Conservation (phyloP, 2,329 filamentous ascomycete species). For the Boeremia exigua region DNA sequence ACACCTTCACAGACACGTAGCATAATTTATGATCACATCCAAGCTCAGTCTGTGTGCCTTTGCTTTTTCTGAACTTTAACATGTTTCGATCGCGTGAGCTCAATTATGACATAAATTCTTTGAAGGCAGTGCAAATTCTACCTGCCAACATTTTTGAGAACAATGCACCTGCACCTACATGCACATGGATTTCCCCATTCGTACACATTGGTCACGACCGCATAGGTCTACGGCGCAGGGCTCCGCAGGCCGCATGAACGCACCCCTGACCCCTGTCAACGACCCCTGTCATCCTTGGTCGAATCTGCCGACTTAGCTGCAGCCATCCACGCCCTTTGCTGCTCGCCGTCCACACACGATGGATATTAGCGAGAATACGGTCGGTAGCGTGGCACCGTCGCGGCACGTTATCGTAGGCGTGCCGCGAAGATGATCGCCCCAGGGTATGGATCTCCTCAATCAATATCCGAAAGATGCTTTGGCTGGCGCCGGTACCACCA, state of each 20-base stretch:
- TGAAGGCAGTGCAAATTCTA: too few species aligned
- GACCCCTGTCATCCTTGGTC: conserved; percentile 2
- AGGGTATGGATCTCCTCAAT: conserved; percentile 21
- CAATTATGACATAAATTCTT: too few species aligned
- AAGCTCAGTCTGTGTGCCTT: too few species aligned
- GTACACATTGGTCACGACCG: not conserved
- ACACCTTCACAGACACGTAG: conserved; percentile 2
- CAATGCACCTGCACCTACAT: not conserved
- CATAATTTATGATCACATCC: not conserved
- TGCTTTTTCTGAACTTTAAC: too few species aligned
- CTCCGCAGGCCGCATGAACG: not conserved
- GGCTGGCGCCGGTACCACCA: conserved; percentile 10
- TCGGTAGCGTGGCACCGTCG: not conserved
- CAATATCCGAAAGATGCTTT: conserved; percentile 12
- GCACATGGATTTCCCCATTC: not conserved
- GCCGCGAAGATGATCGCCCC: conserved; percentile 2
- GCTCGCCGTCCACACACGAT: not conserved
- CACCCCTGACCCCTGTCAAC: not conserved
- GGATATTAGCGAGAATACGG: not conserved
- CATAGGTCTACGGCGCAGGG: not conserved
- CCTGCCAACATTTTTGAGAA: not conserved
- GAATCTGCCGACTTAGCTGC: conserved; percentile 1
- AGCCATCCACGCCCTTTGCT: not conserved
- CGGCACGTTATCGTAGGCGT: not conserved
- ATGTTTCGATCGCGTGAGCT: too few species aligned